These are phyloP conservation scores for Kurtzmaniella fragi DNA, from an alignment of 805 yeast species.

Conservation along the genomic window DNA sequence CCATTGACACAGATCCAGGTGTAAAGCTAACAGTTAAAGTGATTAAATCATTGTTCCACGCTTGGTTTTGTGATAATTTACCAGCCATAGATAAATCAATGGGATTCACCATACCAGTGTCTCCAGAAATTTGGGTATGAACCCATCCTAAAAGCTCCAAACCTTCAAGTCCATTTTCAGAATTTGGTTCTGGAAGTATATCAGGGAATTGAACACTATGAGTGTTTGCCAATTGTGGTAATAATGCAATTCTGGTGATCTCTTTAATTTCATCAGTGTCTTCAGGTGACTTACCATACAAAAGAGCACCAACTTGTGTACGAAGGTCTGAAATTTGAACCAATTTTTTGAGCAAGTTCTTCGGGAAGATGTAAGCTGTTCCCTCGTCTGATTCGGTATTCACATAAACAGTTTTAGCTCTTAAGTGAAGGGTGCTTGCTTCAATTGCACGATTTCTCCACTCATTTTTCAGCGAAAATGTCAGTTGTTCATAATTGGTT, in stretches of 20 bases:
- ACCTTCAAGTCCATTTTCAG: conserved; percentile 32
- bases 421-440: conserved; percentile 62
- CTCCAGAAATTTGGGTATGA: conserved; percentile 72
- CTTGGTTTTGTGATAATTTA: conserved; percentile 28
- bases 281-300: conserved; percentile 75
- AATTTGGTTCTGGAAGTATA: conserved; percentile 36
- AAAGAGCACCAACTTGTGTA: conserved; percentile 73
- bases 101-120: conserved; percentile 53
- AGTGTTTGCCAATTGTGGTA: conserved; percentile 82
- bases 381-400: conserved; percentile 56
- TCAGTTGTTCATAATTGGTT: conserved; percentile 76
- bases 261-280: conserved; percentile 76
- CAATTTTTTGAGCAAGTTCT: conserved; percentile 71
- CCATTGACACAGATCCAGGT: conserved; percentile 78
- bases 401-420: conserved; percentile 67
- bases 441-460: conserved; percentile 90
- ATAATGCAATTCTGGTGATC: conserved; percentile 64
- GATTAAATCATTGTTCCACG: conserved; percentile 40
- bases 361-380: conserved; percentile 74
- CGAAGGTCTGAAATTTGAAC: conserved; percentile 77
- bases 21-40: conserved; percentile 67
- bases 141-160: conserved; percentile 88
- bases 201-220: conserved; percentile 60
- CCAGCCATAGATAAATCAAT: conserved; percentile 64
- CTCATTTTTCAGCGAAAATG: conserved; percentile 78